phyloP scores from a whole-genome alignment of 2,329 filamentous ascomycete species.

The Torrubiella hemipterigena region DNA sequence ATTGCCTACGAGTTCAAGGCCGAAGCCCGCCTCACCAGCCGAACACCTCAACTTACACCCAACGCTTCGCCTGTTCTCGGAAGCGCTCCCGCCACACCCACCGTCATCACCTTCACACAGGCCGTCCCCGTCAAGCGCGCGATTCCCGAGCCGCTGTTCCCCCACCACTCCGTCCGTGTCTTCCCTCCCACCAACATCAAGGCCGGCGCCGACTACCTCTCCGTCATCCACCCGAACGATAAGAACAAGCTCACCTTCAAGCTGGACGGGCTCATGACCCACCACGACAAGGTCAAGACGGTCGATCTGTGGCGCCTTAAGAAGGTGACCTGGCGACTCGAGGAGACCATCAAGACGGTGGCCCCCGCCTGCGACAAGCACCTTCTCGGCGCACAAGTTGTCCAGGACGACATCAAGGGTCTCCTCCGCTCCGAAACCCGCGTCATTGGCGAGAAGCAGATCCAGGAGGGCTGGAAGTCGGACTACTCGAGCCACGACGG shows the following conservation, averaged over 20 bases:
- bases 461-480: slow-evolving; percentile 86
- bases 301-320: slow-evolving; percentile 77
- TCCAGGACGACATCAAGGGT: slow-evolving; percentile 44
- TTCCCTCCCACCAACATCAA: slow-evolving; percentile 95
- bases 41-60: too few relatives aligned
- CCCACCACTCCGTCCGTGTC: slow-evolving; percentile 83
- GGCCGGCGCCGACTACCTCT: slow-evolving; percentile 68
- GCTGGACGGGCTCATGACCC: slow-evolving; percentile 72
- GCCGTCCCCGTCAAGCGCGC: slow-evolving; percentile 67
- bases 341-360: slow-evolving; percentile 71
- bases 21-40: slow-evolving; percentile 46
- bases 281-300: slow-evolving; percentile 56
- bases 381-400: slow-evolving; percentile 34
- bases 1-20: slow-evolving; percentile 73
- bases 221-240: slow-evolving; percentile 77
- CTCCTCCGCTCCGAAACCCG: slow-evolving; percentile 63
- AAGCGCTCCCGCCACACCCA: slow-evolving; percentile 20
- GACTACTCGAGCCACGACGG: slow-evolving; percentile 40
- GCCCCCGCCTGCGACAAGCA: slow-evolving; percentile 75
- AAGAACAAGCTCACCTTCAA: slow-evolving; percentile 69
- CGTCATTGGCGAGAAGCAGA: slow-evolving; percentile 66
- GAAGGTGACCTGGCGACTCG: slow-evolving; percentile 85
- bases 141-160: slow-evolving; percentile 58
- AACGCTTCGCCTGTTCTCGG: too few relatives aligned
- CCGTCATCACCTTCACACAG: slow-evolving; percentile 48